A percentile compares a stretch with the other conserved stretches of the same genome.
Evolutionary conservation across 345 rosid genomes (phyloP).

Genomic region (Capsella bursapastoris): DNA sequence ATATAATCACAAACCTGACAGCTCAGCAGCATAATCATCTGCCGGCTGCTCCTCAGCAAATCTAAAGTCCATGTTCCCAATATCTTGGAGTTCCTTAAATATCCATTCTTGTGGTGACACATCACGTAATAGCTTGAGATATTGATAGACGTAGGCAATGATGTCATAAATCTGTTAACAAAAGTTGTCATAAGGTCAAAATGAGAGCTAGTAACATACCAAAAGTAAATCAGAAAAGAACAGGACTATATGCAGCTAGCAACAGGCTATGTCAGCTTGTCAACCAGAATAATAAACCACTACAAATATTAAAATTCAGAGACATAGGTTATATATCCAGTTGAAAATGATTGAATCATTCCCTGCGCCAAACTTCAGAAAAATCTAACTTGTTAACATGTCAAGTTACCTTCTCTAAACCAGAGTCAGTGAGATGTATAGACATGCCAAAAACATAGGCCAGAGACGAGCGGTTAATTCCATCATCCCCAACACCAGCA

Average conservation of each 20-base stretch:
- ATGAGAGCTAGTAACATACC: constrained; percentile 23
- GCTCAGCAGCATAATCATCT: constrained; percentile 97
- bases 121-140: constrained; percentile 71
- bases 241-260: constrained; percentile 16
- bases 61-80: constrained; percentile 89
- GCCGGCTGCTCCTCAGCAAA: constrained; percentile 96
- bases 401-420: constrained; percentile 76
- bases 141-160: constrained; percentile 86
- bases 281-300: neutral
- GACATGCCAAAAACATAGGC: constrained; percentile 90
- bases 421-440: constrained; percentile 86
- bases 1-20: constrained; percentile 85
- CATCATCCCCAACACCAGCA: constrained; percentile 96
- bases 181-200: constrained; percentile 15
- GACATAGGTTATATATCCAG: constrained; percentile 23
- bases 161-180: constrained; percentile 74
- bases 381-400: neutral
- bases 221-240: constrained; percentile 19
- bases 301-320: neutral
- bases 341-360: constrained; percentile 10
- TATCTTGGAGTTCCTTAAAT: constrained; percentile 95
- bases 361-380: neutral
- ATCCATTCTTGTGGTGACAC: constrained; percentile 94
- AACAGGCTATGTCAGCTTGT: constrained; percentile 16
- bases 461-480: constrained; percentile 82